These are phyloP conservation scores for Saturnispora dispora DNA, from an alignment of 805 yeast genomes.

Conservation along the genomic window DNA sequence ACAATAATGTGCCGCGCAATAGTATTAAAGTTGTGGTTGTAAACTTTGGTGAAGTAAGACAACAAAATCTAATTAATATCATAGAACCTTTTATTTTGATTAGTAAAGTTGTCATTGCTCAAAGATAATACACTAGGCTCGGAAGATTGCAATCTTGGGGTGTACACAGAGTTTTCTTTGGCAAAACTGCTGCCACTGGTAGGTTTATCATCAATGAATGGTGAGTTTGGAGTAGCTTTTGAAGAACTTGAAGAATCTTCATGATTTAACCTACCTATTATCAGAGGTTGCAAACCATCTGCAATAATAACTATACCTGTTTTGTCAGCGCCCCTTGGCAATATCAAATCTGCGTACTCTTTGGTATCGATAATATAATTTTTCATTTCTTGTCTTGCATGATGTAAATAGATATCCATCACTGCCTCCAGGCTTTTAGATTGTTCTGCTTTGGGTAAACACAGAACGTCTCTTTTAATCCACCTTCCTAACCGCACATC, in stretches of 20 bases:
- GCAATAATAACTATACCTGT: constrained; percentile 51
- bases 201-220: neutral
- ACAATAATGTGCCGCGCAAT: neutral
- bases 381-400: constrained; percentile 57
- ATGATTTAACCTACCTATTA: constrained; percentile 14
- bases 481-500: constrained; percentile 79
- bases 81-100: constrained; percentile 21
- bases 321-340: constrained; percentile 61
- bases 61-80: constrained; percentile 16
- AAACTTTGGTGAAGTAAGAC: neutral
- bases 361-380: constrained; percentile 61
- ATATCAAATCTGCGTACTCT: constrained; percentile 62
- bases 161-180: constrained; percentile 10
- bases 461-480: constrained; percentile 36
- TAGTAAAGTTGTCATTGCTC: constrained; percentile 22
- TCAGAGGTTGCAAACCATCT: constrained; percentile 47
- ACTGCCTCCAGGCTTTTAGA: constrained; percentile 26
- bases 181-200: constrained; percentile 5
- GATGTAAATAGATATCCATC: constrained; percentile 40
- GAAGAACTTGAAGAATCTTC: neutral
- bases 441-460: constrained; percentile 7
- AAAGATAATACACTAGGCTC: constrained; percentile 24
- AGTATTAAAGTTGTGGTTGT: no score
- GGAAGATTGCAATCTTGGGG: constrained; percentile 9
- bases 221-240: neutral